Base-by-base conservation (phyloP, 495 filamentous ascomycete species). In the Poronia punctata region DNA sequence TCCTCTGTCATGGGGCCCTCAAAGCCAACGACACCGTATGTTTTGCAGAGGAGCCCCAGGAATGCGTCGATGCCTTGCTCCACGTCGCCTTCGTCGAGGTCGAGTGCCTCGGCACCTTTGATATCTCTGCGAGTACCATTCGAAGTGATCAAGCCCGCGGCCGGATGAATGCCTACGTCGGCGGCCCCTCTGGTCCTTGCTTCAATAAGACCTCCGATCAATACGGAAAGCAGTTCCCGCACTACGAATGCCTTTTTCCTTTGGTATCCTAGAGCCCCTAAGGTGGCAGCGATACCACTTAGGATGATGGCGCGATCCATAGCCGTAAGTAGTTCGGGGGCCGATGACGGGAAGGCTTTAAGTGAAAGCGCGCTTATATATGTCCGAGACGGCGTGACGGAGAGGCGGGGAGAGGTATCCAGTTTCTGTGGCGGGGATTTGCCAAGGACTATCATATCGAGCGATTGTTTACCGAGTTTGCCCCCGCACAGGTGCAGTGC, bases 151-250 rank as follows among this genome's bases (percentile, higher is more conserved):
- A 93, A 61, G 1, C 84, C 87, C 16, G 92, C 88, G 18, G 88
- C 88, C 31, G 93, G 93, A 61, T 97, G 92, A 30, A 98, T 83
- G 4, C 93, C 92, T 41, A 90, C 82, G 49, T 96, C 92, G 14
- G 93, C 92, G 38, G 92, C 93, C 22, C 88, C 88, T 39, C 87
- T 73, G 39, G 93, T 95, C 26, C 92, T 73, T 11, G 93, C 93
- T 59, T 95, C 85, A n/a, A 95, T 82, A 20, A 98, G 67, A 1
- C 82, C 86, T 40, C 83, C 83, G 38, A 92, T 83, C 41, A 95
- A 68, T 21, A 85, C 76, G n/a, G 77, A 76, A 6, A 97, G 67
- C 38, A 95, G 71, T 52, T 96, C 89, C 47, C 82, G 80, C 43
- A 94, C 67, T 2, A 96, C 75, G 49, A 96, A 75, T 2, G 83